Conservation (phyloP, 164 flowering plant genomes). For the Chloranthus sessilifolius region DNA sequence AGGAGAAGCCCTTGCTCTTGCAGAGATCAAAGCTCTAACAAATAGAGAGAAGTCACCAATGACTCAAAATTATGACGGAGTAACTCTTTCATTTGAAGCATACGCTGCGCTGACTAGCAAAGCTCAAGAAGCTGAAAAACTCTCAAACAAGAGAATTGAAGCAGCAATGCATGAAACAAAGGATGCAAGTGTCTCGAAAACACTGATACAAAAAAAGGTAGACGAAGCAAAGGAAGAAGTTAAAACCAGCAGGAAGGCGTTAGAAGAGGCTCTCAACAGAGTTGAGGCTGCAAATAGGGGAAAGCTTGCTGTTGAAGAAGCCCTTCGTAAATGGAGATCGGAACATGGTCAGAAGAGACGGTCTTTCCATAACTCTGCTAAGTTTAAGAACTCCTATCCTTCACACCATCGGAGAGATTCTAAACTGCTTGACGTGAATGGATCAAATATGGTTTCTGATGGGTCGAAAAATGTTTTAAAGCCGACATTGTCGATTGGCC, state of each 20-base stretch:
- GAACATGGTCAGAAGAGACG: slow-evolving; percentile 71
- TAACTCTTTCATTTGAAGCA: slow-evolving; percentile 73
- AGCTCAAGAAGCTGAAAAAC: slow-evolving; percentile 65
- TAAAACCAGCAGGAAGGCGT: slow-evolving; percentile 54
- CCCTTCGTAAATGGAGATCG: slow-evolving; percentile 82
- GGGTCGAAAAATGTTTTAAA: slow-evolving; percentile 42
- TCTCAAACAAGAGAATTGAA: slow-evolving; percentile 37
- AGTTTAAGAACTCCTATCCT: slow-evolving; percentile 61
- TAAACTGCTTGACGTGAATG: slow-evolving; percentile 48
- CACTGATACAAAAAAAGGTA: slow-evolving; percentile 52
- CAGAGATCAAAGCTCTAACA: slow-evolving; percentile 64
- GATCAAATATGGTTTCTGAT: slow-evolving; percentile 35
- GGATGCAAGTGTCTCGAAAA: slow-evolving; percentile 60
- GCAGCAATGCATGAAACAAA: slow-evolving; percentile 59
- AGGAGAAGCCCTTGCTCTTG: slow-evolving; percentile 70
- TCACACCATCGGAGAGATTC: slow-evolving; percentile 51
- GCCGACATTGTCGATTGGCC: slow-evolving; percentile 83
- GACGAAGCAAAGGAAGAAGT: slow-evolving; percentile 82
- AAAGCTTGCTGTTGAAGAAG: slow-evolving; percentile 79
- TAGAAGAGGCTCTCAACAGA: slow-evolving; percentile 69
- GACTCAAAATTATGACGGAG: slow-evolving; percentile 26
- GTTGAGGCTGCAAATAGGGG: slow-evolving; percentile 77
- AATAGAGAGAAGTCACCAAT: slow-evolving; percentile 25
- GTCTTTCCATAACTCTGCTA: slow-evolving; percentile 46
- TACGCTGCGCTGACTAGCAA: slow-evolving; percentile 47